phyloP scores from a whole-genome alignment of 495 filamentous ascomycete genomes.

The Penicillium fimorum region DNA sequence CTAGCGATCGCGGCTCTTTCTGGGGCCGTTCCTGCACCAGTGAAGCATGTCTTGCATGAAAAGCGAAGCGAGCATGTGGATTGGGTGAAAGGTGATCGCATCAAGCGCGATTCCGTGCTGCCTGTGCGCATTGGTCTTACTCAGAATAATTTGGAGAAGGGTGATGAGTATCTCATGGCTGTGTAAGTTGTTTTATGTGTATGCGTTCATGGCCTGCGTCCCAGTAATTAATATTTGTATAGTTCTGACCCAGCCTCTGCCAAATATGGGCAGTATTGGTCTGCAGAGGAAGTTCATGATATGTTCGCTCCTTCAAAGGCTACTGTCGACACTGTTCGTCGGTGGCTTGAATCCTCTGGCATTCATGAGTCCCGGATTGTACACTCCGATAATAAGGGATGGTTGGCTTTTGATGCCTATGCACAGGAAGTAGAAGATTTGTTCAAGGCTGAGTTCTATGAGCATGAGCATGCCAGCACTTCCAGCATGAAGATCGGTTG shows the following conservation, averaged over 20 bases:
- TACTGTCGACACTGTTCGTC: constrained; percentile 44
- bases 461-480: constrained; percentile 49
- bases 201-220: background rate
- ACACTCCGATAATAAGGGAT: constrained; percentile 51
- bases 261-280: constrained; percentile 63
- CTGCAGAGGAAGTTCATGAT: constrained; percentile 52
- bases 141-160: constrained; percentile 32
- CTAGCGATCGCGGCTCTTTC: constrained; percentile 30
- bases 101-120: constrained; percentile 27
- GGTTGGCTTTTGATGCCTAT: constrained; percentile 58
- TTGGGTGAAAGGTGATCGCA: constrained; percentile 35
- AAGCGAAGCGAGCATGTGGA: constrained; percentile 30
- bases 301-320: constrained; percentile 52
- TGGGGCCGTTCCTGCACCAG: constrained; percentile 32
- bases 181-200: constrained; percentile 16
- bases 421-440: constrained; percentile 55
- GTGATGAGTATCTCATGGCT: constrained; percentile 29
- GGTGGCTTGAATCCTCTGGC: constrained; percentile 48
- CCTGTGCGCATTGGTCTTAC: constrained; percentile 33
- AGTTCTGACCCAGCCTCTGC: constrained; percentile 61
- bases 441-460: constrained; percentile 58
- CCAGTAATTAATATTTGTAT: constrained; percentile 36
- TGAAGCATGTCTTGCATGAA: constrained; percentile 44
- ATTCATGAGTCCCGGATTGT: constrained; percentile 47
- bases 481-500: constrained; percentile 50